Base-by-base conservation (phyloP, 768 basidiomycete genomes). In the Tulasnella sp. region DNA sequence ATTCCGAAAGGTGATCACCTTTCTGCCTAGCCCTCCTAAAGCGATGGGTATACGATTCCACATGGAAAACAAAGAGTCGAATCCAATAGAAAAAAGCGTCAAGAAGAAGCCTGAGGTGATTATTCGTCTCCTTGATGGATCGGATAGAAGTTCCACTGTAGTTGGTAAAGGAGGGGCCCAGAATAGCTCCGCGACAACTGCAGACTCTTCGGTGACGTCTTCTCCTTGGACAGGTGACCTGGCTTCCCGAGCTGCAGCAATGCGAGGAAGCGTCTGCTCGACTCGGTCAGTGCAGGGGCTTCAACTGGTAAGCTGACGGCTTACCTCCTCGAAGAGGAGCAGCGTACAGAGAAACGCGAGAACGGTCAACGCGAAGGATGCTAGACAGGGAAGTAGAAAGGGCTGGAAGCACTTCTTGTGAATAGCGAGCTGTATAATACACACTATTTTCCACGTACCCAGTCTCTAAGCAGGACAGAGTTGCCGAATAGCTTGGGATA, bases 1-100 rank as follows among this genome's bases (percentile, higher is more conserved):
- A 20, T 23, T 69, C 10, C 7, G n/a, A 13, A 51, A n/a, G 67
- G 48, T 11, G 35, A 90, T 18, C 20, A 40, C 82, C 81, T 91
- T 90, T 37, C 88, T 86, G 81, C 91, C 90, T 18, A 92, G 84
- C 0, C 91, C 91, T 40, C 91, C 91, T 4, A 84, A 81, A 48
- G 85, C 79, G 57, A 91, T 83, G 18, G 89, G 86, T 16, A 91
- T 89, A 82, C 90, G 92, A 79, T 89, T 90, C 81, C 89, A 91
- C 44, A 92, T 85, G 13, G 91, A 89, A 80, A 92, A 92, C 13
- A 91, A 87, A 23, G 90, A 88, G 73, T 91, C 91, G 78, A 91
- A 92, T 0, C 88, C 87, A 0, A 88, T 89, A 11, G 84, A 26
- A 85, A 79, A 90, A 26, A 87, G 85, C 6, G 87, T 83, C 37